Percentiles rank a stretch among this genome's conserved stretches.
These are phyloP conservation scores for Penicillium nucicola DNA, from an alignment of 495 filamentous ascomycete species.

Conservation along the genomic window DNA sequence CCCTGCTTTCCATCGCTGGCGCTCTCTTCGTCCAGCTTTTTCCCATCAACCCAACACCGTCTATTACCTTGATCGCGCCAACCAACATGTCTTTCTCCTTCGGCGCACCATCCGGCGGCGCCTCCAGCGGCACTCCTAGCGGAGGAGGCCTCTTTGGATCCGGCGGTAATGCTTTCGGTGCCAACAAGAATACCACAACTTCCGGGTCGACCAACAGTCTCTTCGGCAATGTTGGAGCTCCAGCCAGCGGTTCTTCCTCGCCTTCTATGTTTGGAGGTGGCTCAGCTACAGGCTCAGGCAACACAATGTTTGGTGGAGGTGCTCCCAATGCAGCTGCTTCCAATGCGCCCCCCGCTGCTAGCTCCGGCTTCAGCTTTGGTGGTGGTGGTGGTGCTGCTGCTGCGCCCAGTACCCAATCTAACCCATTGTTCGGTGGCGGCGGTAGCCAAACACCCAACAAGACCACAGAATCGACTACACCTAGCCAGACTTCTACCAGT, in stretches of 20 bases:
- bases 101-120: constrained; percentile 32
- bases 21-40: constrained; percentile 19
- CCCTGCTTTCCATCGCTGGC: constrained; percentile 14
- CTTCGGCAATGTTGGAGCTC: constrained; percentile 46
- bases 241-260: constrained; percentile 26
- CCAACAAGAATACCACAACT: constrained; percentile 26
- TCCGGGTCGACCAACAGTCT: constrained; percentile 26
- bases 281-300: constrained; percentile 21
- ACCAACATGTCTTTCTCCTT: constrained; percentile 36
- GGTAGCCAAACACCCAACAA: constrained; percentile 39
- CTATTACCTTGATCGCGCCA: constrained; percentile 16
- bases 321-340: constrained; percentile 16
- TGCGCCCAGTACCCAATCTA: constrained; percentile 26
- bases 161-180: constrained; percentile 30
- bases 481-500: constrained; percentile 33
- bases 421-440: constrained; percentile 26
- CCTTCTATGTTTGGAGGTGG: constrained; percentile 35
- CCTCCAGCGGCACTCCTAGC: constrained; percentile 30
- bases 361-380: constrained; percentile 44
- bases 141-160: constrained; percentile 41
- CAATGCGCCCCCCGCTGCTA: constrained; percentile 19
- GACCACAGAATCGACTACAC: constrained; percentile 29
- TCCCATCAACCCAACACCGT: constrained; percentile 15
- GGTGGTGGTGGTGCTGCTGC: too few relatives aligned
- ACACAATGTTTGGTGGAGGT: constrained; percentile 34